These are phyloP conservation scores for Ogataea angusta DNA, from an alignment of 805 yeast species.

Conservation along the genomic window DNA sequence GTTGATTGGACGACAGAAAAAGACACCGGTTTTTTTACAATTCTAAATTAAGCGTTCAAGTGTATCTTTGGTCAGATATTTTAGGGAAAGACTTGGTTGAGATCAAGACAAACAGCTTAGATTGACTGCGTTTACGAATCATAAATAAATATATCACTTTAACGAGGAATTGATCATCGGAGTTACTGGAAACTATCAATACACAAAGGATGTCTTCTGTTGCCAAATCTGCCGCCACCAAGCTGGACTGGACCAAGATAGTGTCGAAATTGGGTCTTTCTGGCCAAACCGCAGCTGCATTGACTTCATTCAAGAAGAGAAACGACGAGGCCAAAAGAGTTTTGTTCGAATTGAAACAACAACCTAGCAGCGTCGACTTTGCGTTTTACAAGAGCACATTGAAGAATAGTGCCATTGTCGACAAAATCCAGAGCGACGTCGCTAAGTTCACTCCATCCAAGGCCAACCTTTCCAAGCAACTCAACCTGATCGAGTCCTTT, in stretches of 20 bases:
- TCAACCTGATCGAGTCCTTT: slow-evolving; percentile 88
- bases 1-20: slow-evolving; percentile 14
- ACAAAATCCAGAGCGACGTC: slow-evolving; percentile 76
- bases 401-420: slow-evolving; percentile 77
- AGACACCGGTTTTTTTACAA: slow-evolving; percentile 8
- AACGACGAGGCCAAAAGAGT: slow-evolving; percentile 94
- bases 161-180: slow-evolving; percentile 3
- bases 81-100: slow-evolving; percentile 4
- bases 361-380: slow-evolving; percentile 79
- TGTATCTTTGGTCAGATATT: slow-evolving; percentile 6
- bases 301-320: slow-evolving; percentile 95
- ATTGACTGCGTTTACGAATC: neutral
- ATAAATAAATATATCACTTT: neutral
- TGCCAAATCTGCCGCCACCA: slow-evolving; percentile 65
- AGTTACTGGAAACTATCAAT: slow-evolving; percentile 8
- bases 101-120: neutral
- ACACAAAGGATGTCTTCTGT: slow-evolving; percentile 25
- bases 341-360: slow-evolving; percentile 64
- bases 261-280: slow-evolving; percentile 85
- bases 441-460: slow-evolving; percentile 76
- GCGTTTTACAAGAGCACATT: slow-evolving; percentile 72
- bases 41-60: slow-evolving; percentile 5
- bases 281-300: slow-evolving; percentile 84
- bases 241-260: slow-evolving; percentile 94
- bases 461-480: slow-evolving; percentile 82